Evolutionary conservation across 768 basidiomycete species (phyloP).

Genomic region (Fomitopsis serialis): DNA sequence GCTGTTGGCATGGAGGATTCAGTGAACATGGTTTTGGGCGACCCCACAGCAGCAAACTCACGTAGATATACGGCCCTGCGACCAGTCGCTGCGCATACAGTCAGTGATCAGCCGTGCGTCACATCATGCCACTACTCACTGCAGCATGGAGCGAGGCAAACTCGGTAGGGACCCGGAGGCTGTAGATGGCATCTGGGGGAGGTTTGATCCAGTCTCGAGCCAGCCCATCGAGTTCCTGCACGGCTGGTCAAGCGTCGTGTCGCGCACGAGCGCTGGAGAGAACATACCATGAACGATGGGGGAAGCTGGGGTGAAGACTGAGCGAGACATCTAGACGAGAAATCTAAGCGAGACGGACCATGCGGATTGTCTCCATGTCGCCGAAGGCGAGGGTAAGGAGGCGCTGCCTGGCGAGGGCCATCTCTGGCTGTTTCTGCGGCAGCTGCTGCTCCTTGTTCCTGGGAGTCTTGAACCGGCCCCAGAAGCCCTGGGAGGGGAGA

Average conservation of each 20-base stretch:
- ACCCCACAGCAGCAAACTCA: constrained; percentile 27
- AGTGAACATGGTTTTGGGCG: constrained; percentile 2
- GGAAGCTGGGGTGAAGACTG: constrained; percentile 48
- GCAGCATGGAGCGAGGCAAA: constrained; percentile 81
- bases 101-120: constrained; percentile 4
- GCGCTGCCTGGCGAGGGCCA: constrained; percentile 69
- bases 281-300: constrained; percentile 53
- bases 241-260: neutral
- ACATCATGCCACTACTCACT: constrained; percentile 38
- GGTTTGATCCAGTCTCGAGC: constrained; percentile 86
- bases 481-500: constrained; percentile 43
- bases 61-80: constrained; percentile 80
- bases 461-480: constrained; percentile 56
- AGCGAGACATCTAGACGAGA: constrained; percentile 5
- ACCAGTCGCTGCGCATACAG: constrained; percentile 54
- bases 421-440: constrained; percentile 42
- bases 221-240: constrained; percentile 72
- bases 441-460: constrained; percentile 66
- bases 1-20: constrained; percentile 33
- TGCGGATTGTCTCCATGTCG: constrained; percentile 83
- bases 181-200: constrained; percentile 72
- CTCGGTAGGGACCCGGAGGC: constrained; percentile 80
- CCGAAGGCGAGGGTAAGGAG: constrained; percentile 77
- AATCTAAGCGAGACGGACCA: constrained; percentile 36
- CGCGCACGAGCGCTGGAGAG: neutral